These are phyloP conservation scores for Candida nonsorbophila DNA, from an alignment of 805 yeast genomes.

Conservation along the genomic window DNA sequence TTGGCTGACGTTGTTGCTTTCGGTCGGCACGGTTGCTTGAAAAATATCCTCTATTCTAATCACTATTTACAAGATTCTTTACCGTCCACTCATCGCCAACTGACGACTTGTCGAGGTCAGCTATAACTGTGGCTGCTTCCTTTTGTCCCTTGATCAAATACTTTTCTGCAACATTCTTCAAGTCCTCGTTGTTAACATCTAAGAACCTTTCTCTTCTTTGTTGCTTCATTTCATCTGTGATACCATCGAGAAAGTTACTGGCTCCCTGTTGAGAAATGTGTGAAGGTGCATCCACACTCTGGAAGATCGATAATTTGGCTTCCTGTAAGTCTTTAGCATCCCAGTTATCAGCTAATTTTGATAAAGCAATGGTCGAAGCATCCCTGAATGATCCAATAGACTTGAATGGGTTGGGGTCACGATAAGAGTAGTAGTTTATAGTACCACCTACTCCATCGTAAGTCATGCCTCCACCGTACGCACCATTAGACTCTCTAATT, in stretches of 20 bases:
- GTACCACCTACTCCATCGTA: conserved; percentile 79
- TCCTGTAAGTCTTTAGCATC: conserved; percentile 67
- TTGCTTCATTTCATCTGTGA: conserved; percentile 77
- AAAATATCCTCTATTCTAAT: not conserved
- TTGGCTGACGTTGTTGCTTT: too few relatives aligned
- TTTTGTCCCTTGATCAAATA: conserved; percentile 40
- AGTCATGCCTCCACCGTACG: conserved; percentile 93
- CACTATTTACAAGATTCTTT: conserved; percentile 4
- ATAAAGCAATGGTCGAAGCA: conserved; percentile 42
- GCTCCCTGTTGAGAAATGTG: conserved; percentile 78
- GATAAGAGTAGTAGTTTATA: conserved; percentile 79
- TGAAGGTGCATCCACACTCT: conserved; percentile 83
- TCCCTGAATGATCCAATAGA: conserved; percentile 57
- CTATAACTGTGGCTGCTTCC: conserved; percentile 39
- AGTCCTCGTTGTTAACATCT: conserved; percentile 58
- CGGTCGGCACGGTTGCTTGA: too few relatives aligned
- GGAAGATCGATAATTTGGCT: conserved; percentile 88
- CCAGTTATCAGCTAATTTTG: conserved; percentile 43
- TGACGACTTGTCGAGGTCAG: conserved; percentile 27
- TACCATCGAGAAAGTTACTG: conserved; percentile 56
- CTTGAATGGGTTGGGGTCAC: conserved; percentile 84
- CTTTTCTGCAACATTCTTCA: conserved; percentile 60
- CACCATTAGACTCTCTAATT: conserved; percentile 93
- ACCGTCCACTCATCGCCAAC: conserved; percentile 16
- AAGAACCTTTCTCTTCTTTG: conserved; percentile 69